These are phyloP conservation scores for Auriscalpium microsporum DNA, from an alignment of 768 basidiomycete genomes.

Conservation along the genomic window DNA sequence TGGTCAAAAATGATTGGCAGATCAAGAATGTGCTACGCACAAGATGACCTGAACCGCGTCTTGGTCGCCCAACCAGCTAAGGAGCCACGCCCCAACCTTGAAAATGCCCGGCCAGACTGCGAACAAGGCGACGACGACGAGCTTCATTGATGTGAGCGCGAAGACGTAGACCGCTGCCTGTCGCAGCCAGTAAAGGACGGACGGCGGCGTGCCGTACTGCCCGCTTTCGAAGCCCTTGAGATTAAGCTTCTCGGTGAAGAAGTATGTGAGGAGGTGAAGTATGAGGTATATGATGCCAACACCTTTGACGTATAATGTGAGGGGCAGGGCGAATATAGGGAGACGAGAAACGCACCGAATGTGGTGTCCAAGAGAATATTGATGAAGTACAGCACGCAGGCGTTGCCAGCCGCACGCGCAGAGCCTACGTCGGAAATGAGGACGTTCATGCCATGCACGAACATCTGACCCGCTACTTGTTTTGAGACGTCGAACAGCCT, in stretches of 20 bases:
- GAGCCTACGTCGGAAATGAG: constrained; percentile 74
- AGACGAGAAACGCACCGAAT: constrained; percentile 46
- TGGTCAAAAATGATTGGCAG: background rate
- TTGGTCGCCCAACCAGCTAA: constrained; percentile 66
- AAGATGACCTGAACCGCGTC: constrained; percentile 71
- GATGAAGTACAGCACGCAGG: constrained; percentile 88
- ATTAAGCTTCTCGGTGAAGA: constrained; percentile 54
- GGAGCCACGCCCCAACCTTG: constrained; percentile 74
- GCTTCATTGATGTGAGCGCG: constrained; percentile 80
- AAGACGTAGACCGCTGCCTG: constrained; percentile 79
- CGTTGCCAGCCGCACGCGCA: constrained; percentile 61
- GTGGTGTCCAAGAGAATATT: constrained; percentile 91
- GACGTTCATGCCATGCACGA: constrained; percentile 73
- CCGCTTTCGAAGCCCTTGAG: constrained; percentile 80
- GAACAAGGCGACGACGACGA: constrained; percentile 75
- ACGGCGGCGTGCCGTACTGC: constrained; percentile 82
- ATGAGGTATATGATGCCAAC: constrained; percentile 74
- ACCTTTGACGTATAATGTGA: constrained; percentile 36
- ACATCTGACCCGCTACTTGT: constrained; percentile 80
- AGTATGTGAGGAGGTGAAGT: constrained; percentile 52
- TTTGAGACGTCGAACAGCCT: constrained; percentile 94
- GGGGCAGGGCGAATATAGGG: background rate
- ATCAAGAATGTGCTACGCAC: constrained; percentile 37
- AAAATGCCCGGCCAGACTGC: constrained; percentile 64
- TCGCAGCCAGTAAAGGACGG: constrained; percentile 59